Base-by-base conservation (phyloP, 2,329 filamentous ascomycete genomes). In the Phyllosticta citribraziliensis region DNA sequence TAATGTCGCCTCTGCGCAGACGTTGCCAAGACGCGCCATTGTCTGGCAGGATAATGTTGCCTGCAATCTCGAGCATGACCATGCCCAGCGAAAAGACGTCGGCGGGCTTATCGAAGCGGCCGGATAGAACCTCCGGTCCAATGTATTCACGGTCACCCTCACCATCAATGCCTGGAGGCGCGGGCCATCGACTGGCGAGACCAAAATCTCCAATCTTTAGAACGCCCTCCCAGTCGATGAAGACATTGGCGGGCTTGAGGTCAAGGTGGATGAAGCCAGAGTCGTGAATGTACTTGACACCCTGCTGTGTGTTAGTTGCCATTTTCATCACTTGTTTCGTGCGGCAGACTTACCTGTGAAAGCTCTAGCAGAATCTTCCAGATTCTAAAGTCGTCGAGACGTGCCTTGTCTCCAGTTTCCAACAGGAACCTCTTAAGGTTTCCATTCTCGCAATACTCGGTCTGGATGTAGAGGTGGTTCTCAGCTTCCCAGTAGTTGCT, bases 101-200 rank as follows among this genome's bases (percentile, higher is more conserved):
- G 40, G 91, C 89, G 47, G 93, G 89, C 73, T 93, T 94, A 75
- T 96, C 91, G 67, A 88, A 94, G 65, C 86, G 84, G 52, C 92
- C 93, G 70, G 85, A 84, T 20, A 99, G 84, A 64, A 96, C 91
- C 74, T 99, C 94, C 0, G 92, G 92, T 0, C 89, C 93, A 71
- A 99, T 93, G 72, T 99, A 99, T 72, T 96, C 90, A 56, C 94
- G 89, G 72, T 99, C 94, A 33, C 94, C 94, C 76, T 99, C 94
- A 52, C 89, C 88, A 66, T 97, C 91, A 63, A 94, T 88, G 60
- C 86, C 84, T 60, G 84, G 80, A 55, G 86, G 82, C 17, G 88
- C 89, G 14, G 91, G 89, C 85, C 89, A 93, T 11, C 80, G 74
- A 51, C 88, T 86, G 25, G 94, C 92, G 77, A 94, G 80, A 51